Evolutionary conservation across 108 stramenopile genomes (phyloP), one percentile per base, ranked within the genome.

Genomic region (Conticribra weissflogii): DNA sequence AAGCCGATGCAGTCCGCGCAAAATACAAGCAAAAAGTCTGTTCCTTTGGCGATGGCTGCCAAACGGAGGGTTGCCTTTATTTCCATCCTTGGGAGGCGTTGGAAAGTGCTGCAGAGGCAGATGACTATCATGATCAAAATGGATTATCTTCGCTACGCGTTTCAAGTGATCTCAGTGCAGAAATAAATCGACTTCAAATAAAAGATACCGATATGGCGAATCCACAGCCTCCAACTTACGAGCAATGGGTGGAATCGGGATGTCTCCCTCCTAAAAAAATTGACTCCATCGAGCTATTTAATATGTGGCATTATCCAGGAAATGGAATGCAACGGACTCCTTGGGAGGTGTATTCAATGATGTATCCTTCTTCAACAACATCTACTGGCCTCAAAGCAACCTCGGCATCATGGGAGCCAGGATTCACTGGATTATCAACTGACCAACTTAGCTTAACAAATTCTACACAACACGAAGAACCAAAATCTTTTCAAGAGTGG

Each of bases 51-150:
- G 88, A 91, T 59, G 75, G 79, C 3, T 94, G 92, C 54, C 74
- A 78, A 60, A 94, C 92, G 16, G 87, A 88, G 34, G 83, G 86
- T 3, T 94, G 92, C 64, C 80, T 94, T 12, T 91, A 88, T 61
- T 69, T 78, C 45, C 92, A 94, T 76, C 87, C 89, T n/a, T 72
- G 66, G 21, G 87, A 89, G 36, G 81, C 71, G 12, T 74, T 54
- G 24, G 82, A 76, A 31, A 52, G 29, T 18, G 63, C 63, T 7
- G 16, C 23, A 17, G 51, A 65, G 16, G 63, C 49, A 50, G 34
- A 67, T n/a, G 54, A 22, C 17, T 18, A 41, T 32, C 36, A 41
- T 41, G 5, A 41, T 41, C 12, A 9, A 12, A 12, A 41, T 41
- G 8, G 36, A 44, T 60, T 44, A 44, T 21, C 16, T 8, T 3